Evolutionary conservation across 129 eudicot species (phyloP).

Genomic region (Flaveria bidentis): DNA sequence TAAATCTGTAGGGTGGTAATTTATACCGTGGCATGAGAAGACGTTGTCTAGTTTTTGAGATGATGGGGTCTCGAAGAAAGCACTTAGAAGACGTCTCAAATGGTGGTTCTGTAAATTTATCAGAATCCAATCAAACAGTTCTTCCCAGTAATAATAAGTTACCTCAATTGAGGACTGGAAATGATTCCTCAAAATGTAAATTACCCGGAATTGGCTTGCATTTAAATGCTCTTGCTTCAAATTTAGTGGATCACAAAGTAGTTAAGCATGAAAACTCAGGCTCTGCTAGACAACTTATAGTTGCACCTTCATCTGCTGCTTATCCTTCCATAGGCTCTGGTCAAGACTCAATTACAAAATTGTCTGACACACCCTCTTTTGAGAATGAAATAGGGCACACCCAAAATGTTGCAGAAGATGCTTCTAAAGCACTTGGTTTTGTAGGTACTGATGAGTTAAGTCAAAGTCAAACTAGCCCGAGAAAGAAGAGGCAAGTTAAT

Average conservation of each 20-base stretch:
- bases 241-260: slow-evolving; percentile 55
- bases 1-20: slow-evolving; percentile 52
- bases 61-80: slow-evolving; percentile 69
- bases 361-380: slow-evolving; percentile 37
- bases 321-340: slow-evolving; percentile 36
- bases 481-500: slow-evolving; percentile 71
- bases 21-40: slow-evolving; percentile 75
- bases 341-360: slow-evolving; percentile 41
- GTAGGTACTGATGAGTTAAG: slow-evolving; percentile 50
- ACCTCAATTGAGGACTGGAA: slow-evolving; percentile 42
- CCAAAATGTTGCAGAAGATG: slow-evolving; percentile 58
- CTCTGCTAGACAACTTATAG: slow-evolving; percentile 47
- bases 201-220: slow-evolving; percentile 90
- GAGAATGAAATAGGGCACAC: slow-evolving; percentile 41
- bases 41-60: slow-evolving; percentile 85
- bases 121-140: slow-evolving; percentile 45
- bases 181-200: slow-evolving; percentile 56
- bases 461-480: slow-evolving; percentile 77
- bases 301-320: slow-evolving; percentile 48
- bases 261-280: slow-evolving; percentile 54
- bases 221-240: slow-evolving; percentile 71
- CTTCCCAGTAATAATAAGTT: slow-evolving; percentile 39
- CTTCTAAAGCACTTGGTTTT: slow-evolving; percentile 43
- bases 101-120: slow-evolving; percentile 40
- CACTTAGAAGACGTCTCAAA: slow-evolving; percentile 46